Base-by-base conservation (phyloP, 257 asterid species). In the Nicotiana benthamiana region DNA sequence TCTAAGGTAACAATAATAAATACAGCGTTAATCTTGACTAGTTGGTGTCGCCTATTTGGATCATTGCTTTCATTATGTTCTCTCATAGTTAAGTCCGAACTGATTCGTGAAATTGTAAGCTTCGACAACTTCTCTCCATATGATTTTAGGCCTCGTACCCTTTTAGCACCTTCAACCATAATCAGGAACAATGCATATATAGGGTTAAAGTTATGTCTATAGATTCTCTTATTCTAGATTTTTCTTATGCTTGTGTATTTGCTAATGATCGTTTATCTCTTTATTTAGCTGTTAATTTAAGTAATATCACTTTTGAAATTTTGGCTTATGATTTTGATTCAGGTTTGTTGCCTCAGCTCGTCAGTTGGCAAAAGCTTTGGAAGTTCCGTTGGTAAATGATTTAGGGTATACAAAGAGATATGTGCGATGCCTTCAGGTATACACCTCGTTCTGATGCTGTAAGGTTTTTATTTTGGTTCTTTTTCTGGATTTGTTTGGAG, bases 261-360 rank as follows among this genome's bases (percentile, higher is more conserved):
- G 59, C 59, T 22, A 9, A 12, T 24, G 60, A 74, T 24, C 24
- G 16, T 24, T 32, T 74, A 13, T 74, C 51, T 36, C 60, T 46
- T 74, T 48, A 46, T 74, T 24, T 74, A 24, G 40, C 78, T 74
- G 51, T 48, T 1, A 8, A 48, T 48, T 7, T 48, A 36, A 6
- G 24, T 43, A 40, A 26, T 40, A 40, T 40, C 11, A 40, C 48
- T 46, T 72, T 74, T 13, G 43, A 24, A 16, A 79, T 82, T 83
- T 77, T 79, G 82, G 64, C 43, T 48, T 51, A 7, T 6, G 9
- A 32, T 48, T 74, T 20, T 2, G 61, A 34, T 28, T 63, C 87
- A 96, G 99, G 99, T 92, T 96, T 91, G 97, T 94, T 83, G 91
- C 97, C 68, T 92, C 99, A 68, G 99, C 97, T 84, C 97, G 98